A percentile compares a stretch with the other conserved stretches of the same genome.
These are phyloP conservation scores for Suillus fuscotomentosus DNA, from an alignment of 768 basidiomycete species.

Conservation along the genomic window DNA sequence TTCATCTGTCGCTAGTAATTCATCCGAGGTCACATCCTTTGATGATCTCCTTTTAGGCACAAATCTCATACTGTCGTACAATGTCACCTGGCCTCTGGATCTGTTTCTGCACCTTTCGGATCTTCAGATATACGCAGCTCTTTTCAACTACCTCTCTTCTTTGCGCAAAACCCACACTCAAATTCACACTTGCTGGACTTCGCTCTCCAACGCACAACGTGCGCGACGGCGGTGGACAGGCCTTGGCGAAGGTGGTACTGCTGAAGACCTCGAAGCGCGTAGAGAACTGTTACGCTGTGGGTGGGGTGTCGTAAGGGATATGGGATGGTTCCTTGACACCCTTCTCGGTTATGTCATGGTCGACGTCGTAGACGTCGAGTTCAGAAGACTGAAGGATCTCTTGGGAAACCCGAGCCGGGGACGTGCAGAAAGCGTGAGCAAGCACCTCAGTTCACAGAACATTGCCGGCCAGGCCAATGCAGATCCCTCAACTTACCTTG, in stretches of 20 bases:
- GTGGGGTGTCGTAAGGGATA: conserved; percentile 85
- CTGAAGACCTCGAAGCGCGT: conserved; percentile 64
- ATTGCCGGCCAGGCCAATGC: conserved; percentile 7
- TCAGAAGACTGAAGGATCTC: conserved; percentile 62
- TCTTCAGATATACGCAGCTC: conserved; percentile 66
- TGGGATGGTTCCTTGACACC: conserved; percentile 91
- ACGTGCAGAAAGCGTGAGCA: conserved; percentile 20
- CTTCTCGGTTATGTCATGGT: conserved; percentile 84
- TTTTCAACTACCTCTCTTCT: conserved; percentile 83
- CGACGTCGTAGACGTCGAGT: conserved; percentile 88
- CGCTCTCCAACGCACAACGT: conserved; percentile 82
- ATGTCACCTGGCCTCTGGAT: conserved; percentile 84
- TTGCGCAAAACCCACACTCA: conserved; percentile 81
- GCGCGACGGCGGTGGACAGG: conserved; percentile 85
- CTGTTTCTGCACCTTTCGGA: conserved; percentile 81
- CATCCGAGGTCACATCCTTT: conserved; percentile 51
- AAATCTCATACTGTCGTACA: conserved; percentile 66
- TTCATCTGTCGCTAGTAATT: conserved; percentile 36
- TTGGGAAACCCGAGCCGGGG: conserved; percentile 33
- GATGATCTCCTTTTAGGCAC: conserved; percentile 80
- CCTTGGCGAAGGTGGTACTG: conserved; percentile 80
- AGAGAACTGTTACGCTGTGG: conserved; percentile 69
- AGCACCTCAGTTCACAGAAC: conserved; percentile 4
- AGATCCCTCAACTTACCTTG: conserved; percentile 45
- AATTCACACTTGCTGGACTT: conserved; percentile 80